Percentiles rank a stretch among this genome's conserved stretches.
phyloP scores from a whole-genome alignment of 768 basidiomycete genomes.

The Amanita inopinata region DNA sequence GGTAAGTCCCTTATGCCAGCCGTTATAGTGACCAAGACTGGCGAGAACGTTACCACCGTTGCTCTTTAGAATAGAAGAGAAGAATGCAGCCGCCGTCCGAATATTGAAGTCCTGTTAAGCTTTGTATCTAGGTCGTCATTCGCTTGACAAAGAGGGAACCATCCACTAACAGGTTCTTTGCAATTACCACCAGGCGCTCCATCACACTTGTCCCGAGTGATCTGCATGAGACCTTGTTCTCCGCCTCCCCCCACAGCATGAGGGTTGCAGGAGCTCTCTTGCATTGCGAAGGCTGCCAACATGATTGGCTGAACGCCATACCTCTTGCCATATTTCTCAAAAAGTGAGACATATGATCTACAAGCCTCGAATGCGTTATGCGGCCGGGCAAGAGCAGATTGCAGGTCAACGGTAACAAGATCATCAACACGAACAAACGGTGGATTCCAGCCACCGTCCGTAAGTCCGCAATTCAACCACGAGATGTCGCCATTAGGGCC shows the following conservation, averaged over 20 bases:
- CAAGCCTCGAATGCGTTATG: conserved; percentile 55
- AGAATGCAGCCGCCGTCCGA: conserved; percentile 50
- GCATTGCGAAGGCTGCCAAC: conserved; percentile 82
- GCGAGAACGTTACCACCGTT: conserved; percentile 45
- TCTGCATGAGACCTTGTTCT: conserved; percentile 84
- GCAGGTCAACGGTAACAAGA: conserved; percentile 36
- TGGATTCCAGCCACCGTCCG: conserved; percentile 59
- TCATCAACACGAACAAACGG: conserved; percentile 47
- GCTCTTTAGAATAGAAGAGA: conserved; percentile 36
- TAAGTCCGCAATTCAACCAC: conserved; percentile 75
- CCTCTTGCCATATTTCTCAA: conserved; percentile 47
- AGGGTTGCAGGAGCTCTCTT: conserved; percentile 69
- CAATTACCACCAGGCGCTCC: conserved; percentile 42
- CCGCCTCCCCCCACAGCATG: conserved; percentile 60
- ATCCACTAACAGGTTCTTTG: conserved; percentile 29
- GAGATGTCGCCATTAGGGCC: conserved; percentile 68
- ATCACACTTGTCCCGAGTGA: conserved; percentile 69
- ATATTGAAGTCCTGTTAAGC: conserved; percentile 59
- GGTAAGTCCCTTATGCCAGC: conserved; percentile 55
- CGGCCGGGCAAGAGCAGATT: conserved; percentile 34
- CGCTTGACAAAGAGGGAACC: conserved; percentile 2
- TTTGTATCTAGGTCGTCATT: background rate
- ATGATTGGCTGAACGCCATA: conserved; percentile 59
- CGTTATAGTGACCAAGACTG: conserved; percentile 69
- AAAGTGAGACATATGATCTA: conserved; percentile 35